A percentile compares a stretch with the other conserved stretches of the same genome.
Conservation (phyloP, 148 eudicot genomes). For the Silene conica region DNA sequence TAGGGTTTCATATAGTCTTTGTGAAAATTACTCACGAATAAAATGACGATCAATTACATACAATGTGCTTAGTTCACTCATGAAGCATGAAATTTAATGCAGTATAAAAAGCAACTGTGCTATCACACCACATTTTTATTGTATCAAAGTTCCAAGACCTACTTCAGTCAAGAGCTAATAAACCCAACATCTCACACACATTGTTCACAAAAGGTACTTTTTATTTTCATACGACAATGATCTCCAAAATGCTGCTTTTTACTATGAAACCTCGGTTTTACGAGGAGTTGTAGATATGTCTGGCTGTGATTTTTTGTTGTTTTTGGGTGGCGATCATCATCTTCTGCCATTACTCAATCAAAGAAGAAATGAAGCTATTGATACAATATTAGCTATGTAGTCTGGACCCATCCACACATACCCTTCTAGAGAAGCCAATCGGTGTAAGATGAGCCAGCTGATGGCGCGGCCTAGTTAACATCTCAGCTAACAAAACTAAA, state of each 20-base stretch:
- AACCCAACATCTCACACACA: neutral
- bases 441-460: too few relatives aligned
- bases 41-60: neutral
- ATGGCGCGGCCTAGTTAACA: too few relatives aligned
- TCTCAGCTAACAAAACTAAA: too few relatives aligned
- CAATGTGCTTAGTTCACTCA: neutral
- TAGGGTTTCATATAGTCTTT: too few relatives aligned
- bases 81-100: neutral
- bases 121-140: neutral
- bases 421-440: too few relatives aligned
- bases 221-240: neutral
- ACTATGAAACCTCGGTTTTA: neutral
- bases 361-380: too few relatives aligned
- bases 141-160: neutral
- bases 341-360: too few relatives aligned
- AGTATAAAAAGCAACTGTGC: neutral
- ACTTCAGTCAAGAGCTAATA: neutral
- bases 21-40: neutral
- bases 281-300: too few relatives aligned
- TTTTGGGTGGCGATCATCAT: neutral
- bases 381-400: too few relatives aligned
- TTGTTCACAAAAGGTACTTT: neutral
- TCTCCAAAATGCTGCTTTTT: neutral
- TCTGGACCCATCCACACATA: too few relatives aligned
- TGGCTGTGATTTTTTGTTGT: neutral